A percentile compares a stretch with the other conserved stretches of the same genome.
Conservation (phyloP, 148 eudicot genomes). For the Beta vulgaris region DNA sequence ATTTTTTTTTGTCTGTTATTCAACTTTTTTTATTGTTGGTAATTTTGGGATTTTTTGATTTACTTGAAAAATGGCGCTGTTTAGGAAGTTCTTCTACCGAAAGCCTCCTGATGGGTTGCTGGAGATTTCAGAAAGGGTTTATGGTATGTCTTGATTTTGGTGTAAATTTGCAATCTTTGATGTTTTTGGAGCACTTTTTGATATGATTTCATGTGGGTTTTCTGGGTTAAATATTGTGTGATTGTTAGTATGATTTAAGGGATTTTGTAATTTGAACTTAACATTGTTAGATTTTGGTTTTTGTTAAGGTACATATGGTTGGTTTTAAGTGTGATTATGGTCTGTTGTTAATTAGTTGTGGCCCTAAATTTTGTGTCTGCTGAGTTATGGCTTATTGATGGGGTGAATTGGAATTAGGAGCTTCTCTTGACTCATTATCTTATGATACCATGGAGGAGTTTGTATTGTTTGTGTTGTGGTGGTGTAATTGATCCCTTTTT, state of each 20-base stretch:
- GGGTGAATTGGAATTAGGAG: background rate
- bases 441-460: background rate
- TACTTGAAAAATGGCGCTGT: constrained; percentile 52
- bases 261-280: background rate
- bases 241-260: background rate
- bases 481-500: background rate
- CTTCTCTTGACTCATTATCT: background rate
- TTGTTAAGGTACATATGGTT: background rate
- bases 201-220: constrained; percentile 4
- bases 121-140: constrained; percentile 89
- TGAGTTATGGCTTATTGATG: constrained; percentile 13
- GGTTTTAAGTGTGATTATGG: background rate
- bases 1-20: constrained; percentile 6
- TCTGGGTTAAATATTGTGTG: constrained; percentile 11
- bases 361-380: background rate
- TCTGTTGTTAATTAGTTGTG: background rate
- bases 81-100: constrained; percentile 64
- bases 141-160: constrained; percentile 45
- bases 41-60: constrained; percentile 15
- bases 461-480: background rate
- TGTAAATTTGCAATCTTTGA: constrained; percentile 5
- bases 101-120: constrained; percentile 91
- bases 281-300: background rate
- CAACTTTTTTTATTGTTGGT: constrained; percentile 17
- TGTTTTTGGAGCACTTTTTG: background rate